Conservation (phyloP, 1,284 basidiomycete genomes). For the Sutorius eximius region DNA sequence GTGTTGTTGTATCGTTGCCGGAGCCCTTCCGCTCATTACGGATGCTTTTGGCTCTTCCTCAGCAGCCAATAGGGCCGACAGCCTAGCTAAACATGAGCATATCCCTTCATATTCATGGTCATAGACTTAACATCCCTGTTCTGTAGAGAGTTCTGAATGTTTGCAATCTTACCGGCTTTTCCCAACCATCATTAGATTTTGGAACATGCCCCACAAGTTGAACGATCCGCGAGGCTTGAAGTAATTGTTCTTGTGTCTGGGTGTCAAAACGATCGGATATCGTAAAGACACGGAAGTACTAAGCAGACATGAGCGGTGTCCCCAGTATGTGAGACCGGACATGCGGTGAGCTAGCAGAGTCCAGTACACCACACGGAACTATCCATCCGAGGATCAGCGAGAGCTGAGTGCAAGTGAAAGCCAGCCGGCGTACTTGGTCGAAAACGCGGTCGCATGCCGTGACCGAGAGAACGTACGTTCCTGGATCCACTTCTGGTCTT, state of each 20-base stretch:
- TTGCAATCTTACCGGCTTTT: slow-evolving; percentile 60
- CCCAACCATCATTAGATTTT: slow-evolving; percentile 84
- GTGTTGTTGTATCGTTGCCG: slow-evolving; percentile 29
- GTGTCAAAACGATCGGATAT: slow-evolving; percentile 61
- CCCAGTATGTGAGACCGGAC: slow-evolving; percentile 66
- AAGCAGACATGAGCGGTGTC: slow-evolving; percentile 64
- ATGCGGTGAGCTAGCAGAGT: slow-evolving; percentile 46
- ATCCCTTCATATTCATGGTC: background rate
- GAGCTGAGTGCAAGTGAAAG: background rate
- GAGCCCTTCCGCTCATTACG: slow-evolving; percentile 12
- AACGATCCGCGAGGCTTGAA: slow-evolving; percentile 74
- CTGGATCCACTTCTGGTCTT: slow-evolving; percentile 63
- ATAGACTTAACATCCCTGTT: slow-evolving; percentile 54
- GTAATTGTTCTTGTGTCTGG: slow-evolving; percentile 58
- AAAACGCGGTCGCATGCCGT: slow-evolving; percentile 63
- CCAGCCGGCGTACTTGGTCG: slow-evolving; percentile 54
- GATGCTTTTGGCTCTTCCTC: slow-evolving; percentile 35
- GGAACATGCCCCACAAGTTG: slow-evolving; percentile 76
- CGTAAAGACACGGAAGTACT: slow-evolving; percentile 57
- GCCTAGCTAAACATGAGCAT: slow-evolving; percentile 30
- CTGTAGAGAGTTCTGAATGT: slow-evolving; percentile 57
- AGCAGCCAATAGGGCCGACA: slow-evolving; percentile 39
- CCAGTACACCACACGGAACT: slow-evolving; percentile 54
- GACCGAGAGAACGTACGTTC: slow-evolving; percentile 68
- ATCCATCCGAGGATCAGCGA: slow-evolving; percentile 4